phyloP scores from a whole-genome alignment of 1,284 basidiomycete genomes.

The Boletus nobilissimus region DNA sequence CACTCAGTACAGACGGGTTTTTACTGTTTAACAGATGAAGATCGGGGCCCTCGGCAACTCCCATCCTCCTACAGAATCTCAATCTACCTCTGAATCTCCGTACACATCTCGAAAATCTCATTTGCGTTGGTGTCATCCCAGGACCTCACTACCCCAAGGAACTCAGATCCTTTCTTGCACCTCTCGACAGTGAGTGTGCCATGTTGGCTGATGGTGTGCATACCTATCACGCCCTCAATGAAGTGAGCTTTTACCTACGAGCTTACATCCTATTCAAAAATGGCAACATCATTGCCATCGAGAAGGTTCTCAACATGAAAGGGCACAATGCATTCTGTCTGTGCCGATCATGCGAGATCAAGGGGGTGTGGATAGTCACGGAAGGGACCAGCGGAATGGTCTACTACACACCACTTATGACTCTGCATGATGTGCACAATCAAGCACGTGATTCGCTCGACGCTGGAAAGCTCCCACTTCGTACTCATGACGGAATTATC shows the following conservation, averaged over 20 bases:
- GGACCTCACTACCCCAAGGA: constrained; percentile 9
- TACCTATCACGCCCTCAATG: not conserved
- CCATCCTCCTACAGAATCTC: constrained; percentile 1
- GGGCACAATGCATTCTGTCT: not conserved
- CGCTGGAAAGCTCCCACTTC: not conserved
- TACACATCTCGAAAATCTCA: not conserved
- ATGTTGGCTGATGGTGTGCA: not conserved
- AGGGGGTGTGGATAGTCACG: not conserved
- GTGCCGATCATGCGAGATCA: not conserved
- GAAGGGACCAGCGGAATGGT: not conserved
- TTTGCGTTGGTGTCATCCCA: constrained; percentile 5
- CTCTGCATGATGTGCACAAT: not conserved
- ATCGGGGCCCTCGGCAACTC: not conserved
- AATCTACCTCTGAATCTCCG: not conserved
- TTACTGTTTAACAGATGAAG: not conserved
- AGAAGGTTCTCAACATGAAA: not conserved
- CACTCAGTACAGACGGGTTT: not conserved
- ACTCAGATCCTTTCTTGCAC: not conserved
- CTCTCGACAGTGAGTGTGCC: not conserved
- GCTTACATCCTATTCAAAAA: not conserved
- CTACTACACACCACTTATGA: not conserved
- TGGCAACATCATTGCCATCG: not conserved
- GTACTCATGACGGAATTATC: not conserved
- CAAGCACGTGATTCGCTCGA: not conserved
- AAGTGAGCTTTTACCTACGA: not conserved